phyloP scores from a whole-genome alignment of 129 eudicot species.

The Flaveria robusta region DNA sequence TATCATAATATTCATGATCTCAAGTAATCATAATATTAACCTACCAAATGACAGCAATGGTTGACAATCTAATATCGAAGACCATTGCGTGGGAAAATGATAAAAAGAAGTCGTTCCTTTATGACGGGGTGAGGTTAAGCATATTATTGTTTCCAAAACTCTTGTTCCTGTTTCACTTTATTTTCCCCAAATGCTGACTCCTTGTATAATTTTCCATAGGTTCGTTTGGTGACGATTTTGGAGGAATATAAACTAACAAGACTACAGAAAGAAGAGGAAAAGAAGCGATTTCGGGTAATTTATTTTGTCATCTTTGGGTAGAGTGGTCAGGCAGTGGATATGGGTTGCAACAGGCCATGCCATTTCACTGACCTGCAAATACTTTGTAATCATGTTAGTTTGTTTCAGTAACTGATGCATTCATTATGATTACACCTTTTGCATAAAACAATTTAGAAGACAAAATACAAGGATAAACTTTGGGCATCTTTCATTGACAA shows the following conservation, averaged over 20 bases:
- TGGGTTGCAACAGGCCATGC: not conserved
- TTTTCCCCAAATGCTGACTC: not conserved
- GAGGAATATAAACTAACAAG: slow-evolving; percentile 85
- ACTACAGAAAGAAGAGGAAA: slow-evolving; percentile 76
- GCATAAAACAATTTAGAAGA: not conserved
- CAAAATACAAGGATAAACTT: not conserved
- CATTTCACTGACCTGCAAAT: not conserved
- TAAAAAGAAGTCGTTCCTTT: slow-evolving; percentile 64
- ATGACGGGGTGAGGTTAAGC: slow-evolving; percentile 70
- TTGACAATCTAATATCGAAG: slow-evolving; percentile 67
- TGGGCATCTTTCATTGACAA: not conserved
- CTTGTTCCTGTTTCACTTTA: slow-evolving; percentile 11
- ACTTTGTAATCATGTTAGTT: not conserved
- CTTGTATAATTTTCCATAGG: slow-evolving; percentile 40
- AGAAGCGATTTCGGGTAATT: slow-evolving; percentile 70
- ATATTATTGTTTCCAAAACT: not conserved
- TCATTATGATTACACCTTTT: not conserved
- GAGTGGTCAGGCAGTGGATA: not conserved
- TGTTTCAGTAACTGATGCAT: too few relatives aligned
- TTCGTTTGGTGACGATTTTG: slow-evolving; percentile 72
- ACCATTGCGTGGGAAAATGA: slow-evolving; percentile 77
- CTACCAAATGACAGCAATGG: slow-evolving; percentile 54
- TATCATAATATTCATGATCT: not conserved
- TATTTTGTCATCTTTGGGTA: slow-evolving; percentile 3
- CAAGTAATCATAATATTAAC: slow-evolving; percentile 1